These are phyloP conservation scores for Piromyces finnis DNA, from an alignment of 192 early-diverging fungal genomes.

Conservation along the genomic window DNA sequence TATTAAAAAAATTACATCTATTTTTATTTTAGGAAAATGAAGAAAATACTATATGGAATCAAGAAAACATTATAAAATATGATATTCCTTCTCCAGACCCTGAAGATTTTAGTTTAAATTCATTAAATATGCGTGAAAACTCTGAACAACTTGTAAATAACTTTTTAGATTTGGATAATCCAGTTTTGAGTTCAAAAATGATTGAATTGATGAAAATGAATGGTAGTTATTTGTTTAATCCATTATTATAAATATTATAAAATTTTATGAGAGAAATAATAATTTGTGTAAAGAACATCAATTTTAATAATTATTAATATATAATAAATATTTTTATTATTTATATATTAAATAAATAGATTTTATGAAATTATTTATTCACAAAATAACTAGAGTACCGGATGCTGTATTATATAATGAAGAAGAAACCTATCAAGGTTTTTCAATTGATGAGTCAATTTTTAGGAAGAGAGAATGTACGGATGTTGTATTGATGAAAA, in stretches of 20 bases:
- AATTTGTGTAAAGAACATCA: no score
- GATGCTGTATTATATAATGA: not conserved
- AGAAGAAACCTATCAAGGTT: not conserved
- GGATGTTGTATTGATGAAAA: not conserved
- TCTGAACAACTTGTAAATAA: not conserved
- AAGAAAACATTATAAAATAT: not conserved
- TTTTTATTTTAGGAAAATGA: not conserved
- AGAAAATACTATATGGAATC: not conserved
- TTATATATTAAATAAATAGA: not conserved
- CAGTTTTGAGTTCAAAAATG: not conserved
- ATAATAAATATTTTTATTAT: no score
- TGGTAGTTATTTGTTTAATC: not conserved
- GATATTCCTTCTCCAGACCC: not conserved
- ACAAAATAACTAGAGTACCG: not conserved
- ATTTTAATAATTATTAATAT: no score
- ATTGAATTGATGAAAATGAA: not conserved
- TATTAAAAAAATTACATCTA: no score
- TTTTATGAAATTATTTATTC: not conserved
- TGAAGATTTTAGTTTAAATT: not conserved
- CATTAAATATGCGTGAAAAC: not conserved
- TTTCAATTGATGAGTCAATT: not conserved
- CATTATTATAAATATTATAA: no score
- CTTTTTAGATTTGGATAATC: not conserved
- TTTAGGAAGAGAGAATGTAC: not conserved
- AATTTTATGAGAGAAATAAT: no score